Evolutionary conservation across 306 rosid genomes (phyloP).

Genomic region (Vachellia pachyceras): DNA sequence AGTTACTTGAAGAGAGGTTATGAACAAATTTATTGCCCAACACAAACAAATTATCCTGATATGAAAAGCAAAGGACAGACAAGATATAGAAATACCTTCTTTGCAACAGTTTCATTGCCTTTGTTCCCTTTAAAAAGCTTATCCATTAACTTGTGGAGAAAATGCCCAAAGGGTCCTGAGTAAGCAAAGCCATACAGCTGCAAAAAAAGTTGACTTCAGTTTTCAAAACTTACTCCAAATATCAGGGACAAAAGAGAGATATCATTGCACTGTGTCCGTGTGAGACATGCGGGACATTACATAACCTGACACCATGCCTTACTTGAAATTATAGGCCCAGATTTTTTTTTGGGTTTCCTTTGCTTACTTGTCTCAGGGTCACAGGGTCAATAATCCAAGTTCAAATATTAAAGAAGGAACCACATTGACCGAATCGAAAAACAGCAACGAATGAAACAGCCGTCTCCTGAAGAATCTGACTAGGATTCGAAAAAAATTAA

Average conservation of each 20-base stretch:
- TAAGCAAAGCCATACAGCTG: constrained; percentile 95
- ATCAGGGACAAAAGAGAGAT: background rate
- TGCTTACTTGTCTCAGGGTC: background rate
- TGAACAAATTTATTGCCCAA: no score
- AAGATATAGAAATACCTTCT: constrained; percentile 61
- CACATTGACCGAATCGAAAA: background rate
- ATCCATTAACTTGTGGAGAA: constrained; percentile 89
- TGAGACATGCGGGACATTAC: no score
- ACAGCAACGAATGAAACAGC: background rate
- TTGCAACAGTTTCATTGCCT: constrained; percentile 73
- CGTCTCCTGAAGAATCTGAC: background rate
- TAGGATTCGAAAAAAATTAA: background rate
- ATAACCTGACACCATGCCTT: no score
- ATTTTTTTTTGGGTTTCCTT: no score
- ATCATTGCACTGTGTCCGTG: background rate
- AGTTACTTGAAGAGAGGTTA: no score
- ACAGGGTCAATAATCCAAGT: background rate
- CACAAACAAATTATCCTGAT: background rate
- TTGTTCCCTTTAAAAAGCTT: constrained; percentile 76
- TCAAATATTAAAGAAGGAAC: background rate
- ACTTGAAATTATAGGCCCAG: no score
- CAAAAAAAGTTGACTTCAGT: constrained; percentile 39
- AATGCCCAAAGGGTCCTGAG: constrained; percentile 91
- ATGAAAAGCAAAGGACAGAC: constrained; percentile 18
- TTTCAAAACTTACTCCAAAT: constrained; percentile 11